Percentiles rank a stretch among this genome's conserved stretches.
Evolutionary conservation across 192 early-diverging fungal species (phyloP).

Genomic region (Glomus cerebriforme): DNA sequence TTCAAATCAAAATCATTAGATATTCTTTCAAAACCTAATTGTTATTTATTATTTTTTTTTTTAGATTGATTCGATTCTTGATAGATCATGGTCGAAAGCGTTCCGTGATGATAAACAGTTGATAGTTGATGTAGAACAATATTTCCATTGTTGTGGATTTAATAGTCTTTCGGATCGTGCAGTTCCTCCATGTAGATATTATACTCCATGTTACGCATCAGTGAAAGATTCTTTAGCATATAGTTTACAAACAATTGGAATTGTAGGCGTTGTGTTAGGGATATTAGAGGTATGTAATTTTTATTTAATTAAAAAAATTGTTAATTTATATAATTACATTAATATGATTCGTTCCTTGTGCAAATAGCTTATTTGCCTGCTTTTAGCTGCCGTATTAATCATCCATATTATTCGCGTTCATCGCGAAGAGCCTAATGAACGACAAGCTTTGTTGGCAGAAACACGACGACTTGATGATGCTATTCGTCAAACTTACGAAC

Average conservation of each 20-base stretch:
- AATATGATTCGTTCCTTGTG: neutral
- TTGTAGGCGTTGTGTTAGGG: neutral
- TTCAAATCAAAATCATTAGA: neutral
- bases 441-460: conserved; percentile 3
- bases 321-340: neutral
- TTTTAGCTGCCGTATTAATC: neutral
- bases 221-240: neutral
- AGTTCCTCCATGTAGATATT: neutral
- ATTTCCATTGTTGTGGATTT: conserved; percentile 9
- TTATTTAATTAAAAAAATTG: neutral
- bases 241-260: neutral
- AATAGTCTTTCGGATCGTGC: neutral
- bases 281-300: neutral
- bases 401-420: neutral
- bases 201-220: neutral
- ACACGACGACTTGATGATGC: neutral
- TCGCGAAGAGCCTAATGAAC: neutral
- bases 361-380: neutral
- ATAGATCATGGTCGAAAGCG: neutral
- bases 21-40: neutral
- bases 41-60: neutral
- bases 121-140: neutral
- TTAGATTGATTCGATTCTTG: conserved; percentile 5
- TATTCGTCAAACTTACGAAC: conserved; percentile 3
- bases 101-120: neutral